These are phyloP conservation scores for Lipomyces chichibuensis DNA, from an alignment of 805 yeast species.

Conservation along the genomic window DNA sequence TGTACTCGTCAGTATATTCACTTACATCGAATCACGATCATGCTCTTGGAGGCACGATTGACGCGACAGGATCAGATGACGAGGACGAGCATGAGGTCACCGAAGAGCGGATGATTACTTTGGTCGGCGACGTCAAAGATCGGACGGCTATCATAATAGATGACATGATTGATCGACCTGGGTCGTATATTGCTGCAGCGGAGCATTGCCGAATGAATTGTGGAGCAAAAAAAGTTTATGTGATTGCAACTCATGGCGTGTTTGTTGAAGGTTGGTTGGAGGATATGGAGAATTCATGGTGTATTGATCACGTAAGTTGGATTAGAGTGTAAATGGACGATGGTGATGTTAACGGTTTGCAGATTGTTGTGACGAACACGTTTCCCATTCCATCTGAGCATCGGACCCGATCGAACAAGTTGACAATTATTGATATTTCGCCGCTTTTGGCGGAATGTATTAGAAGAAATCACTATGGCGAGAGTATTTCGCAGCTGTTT, in stretches of 20 bases:
- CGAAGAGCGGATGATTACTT: constrained; percentile 61
- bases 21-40: constrained; percentile 45
- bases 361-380: constrained; percentile 93
- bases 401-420: constrained; percentile 60
- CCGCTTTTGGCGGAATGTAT: constrained; percentile 97
- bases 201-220: constrained; percentile 95
- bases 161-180: constrained; percentile 96
- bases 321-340: background rate
- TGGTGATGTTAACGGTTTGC: constrained; percentile 37
- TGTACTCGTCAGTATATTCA: constrained; percentile 38
- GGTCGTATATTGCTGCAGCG: constrained; percentile 94
- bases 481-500: constrained; percentile 31
- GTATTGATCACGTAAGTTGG: constrained; percentile 60
- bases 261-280: constrained; percentile 87
- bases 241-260: constrained; percentile 94
- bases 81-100: constrained; percentile 74
- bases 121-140: constrained; percentile 93
- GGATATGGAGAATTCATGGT: constrained; percentile 71
- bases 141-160: constrained; percentile 92
- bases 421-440: constrained; percentile 88
- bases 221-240: constrained; percentile 89
- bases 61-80: constrained; percentile 75
- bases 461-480: constrained; percentile 95
- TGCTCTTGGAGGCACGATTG: constrained; percentile 80
- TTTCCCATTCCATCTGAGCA: constrained; percentile 79